Evolutionary conservation across 1,139 yeast genomes (phyloP).

Genomic region (Nakaseomyces sp.): DNA sequence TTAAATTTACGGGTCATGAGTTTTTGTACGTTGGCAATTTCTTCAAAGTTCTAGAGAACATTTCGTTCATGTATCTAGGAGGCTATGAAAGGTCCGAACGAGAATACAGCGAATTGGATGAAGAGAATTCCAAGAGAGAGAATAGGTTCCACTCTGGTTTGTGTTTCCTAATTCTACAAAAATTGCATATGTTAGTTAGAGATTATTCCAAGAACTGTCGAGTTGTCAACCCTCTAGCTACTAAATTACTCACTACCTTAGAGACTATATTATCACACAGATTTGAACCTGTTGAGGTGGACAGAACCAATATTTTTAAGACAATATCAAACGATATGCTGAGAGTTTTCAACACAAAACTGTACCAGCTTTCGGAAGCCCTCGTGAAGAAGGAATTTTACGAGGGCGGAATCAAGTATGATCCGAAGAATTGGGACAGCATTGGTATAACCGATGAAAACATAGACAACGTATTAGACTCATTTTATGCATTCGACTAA

Average conservation of each 20-base stretch:
- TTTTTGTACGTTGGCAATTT: constrained; percentile 23
- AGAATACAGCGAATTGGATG: neutral
- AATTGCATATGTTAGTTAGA: constrained; percentile 23
- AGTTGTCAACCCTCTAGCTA: constrained; percentile 16
- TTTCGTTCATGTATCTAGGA: constrained; percentile 22
- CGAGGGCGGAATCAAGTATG: constrained; percentile 14
- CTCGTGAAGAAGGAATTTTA: constrained; percentile 28
- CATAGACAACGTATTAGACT: constrained; percentile 14
- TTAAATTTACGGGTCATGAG: constrained; percentile 28
- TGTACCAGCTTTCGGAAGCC: constrained; percentile 26
- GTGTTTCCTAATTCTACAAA: constrained; percentile 17
- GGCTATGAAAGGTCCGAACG: constrained; percentile 17
- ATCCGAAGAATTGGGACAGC: constrained; percentile 14
- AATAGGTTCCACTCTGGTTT: constrained; percentile 5
- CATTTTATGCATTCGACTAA: constrained; percentile 13
- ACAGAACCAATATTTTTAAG: constrained; percentile 1
- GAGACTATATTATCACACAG: constrained; percentile 17
- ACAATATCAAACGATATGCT: constrained; percentile 9
- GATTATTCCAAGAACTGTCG: constrained; percentile 29
- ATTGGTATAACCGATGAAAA: constrained; percentile 21
- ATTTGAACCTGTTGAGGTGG: constrained; percentile 6
- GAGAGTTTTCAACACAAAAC: constrained; percentile 16
- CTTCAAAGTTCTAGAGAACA: constrained; percentile 18
- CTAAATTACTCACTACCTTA: constrained; percentile 16
- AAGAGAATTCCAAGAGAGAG: constrained; percentile 1